Conservation (phyloP, 805 yeast species). For the Lachancea meyersii region DNA sequence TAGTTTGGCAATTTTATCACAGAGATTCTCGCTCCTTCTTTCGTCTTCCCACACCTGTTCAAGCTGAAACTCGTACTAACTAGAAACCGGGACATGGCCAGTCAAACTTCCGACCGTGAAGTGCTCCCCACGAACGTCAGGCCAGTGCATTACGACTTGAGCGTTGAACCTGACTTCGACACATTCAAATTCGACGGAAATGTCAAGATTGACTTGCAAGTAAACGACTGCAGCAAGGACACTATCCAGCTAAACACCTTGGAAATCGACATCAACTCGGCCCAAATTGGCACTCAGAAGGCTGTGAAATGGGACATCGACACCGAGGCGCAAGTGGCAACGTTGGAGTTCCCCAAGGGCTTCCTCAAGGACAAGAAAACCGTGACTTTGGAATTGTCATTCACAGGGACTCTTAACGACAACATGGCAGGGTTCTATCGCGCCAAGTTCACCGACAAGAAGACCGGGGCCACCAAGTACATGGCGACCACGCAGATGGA, state of each 20-base stretch:
- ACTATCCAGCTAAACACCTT: slow-evolving; percentile 51
- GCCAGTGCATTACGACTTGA: slow-evolving; percentile 69
- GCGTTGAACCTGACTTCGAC: slow-evolving; percentile 54
- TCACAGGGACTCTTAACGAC: slow-evolving; percentile 61
- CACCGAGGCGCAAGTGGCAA: slow-evolving; percentile 56
- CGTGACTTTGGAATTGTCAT: slow-evolving; percentile 41
- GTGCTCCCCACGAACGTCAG: slow-evolving; percentile 56
- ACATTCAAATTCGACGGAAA: slow-evolving; percentile 55
- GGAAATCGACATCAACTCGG: slow-evolving; percentile 57
- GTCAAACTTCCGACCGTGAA: slow-evolving; percentile 32
- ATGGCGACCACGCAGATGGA: slow-evolving; percentile 84
- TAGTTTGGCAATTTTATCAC: no score
- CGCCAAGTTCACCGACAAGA: slow-evolving; percentile 51
- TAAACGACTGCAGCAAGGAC: slow-evolving; percentile 40
- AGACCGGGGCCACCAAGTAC: slow-evolving; percentile 58
- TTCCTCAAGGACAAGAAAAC: slow-evolving; percentile 35
- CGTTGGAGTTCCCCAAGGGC: slow-evolving; percentile 47
- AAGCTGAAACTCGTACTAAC: slow-evolving; percentile 5
- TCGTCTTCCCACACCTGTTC: neutral
- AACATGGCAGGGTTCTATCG: slow-evolving; percentile 82
- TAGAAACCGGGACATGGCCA: slow-evolving; percentile 10
- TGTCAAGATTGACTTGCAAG: slow-evolving; percentile 48
- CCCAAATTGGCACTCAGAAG: slow-evolving; percentile 32
- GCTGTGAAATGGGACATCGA: slow-evolving; percentile 40
- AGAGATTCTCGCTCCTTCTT: neutral